Conservation (phyloP, 176 grass and related monocot species). For the Ensete ventricosum region DNA sequence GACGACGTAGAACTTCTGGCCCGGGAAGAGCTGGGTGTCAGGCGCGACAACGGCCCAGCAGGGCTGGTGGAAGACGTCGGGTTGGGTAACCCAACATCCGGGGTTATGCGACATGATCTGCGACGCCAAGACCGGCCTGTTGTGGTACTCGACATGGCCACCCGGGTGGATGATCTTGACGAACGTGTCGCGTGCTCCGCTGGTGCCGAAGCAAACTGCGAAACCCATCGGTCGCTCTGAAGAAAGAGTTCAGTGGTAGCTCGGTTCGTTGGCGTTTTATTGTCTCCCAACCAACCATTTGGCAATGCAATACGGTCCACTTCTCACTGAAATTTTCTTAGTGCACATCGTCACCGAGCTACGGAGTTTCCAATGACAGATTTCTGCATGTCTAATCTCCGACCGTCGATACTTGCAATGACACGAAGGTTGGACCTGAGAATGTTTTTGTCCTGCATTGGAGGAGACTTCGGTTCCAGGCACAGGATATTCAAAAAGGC, state of each 20-base stretch:
- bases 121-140: background rate
- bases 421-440: too few relatives aligned
- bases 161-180: constrained; percentile 15
- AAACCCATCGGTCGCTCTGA: background rate
- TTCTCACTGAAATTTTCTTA: too few relatives aligned
- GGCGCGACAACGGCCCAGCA: constrained; percentile 3
- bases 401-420: too few relatives aligned
- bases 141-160: constrained; percentile 6
- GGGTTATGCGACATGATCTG: constrained; percentile 4
- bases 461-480: too few relatives aligned
- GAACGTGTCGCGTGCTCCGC: background rate
- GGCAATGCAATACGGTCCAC: too few relatives aligned
- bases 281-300: too few relatives aligned
- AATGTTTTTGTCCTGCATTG: too few relatives aligned
- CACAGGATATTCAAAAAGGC: too few relatives aligned
- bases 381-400: too few relatives aligned
- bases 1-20: constrained; percentile 22
- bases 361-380: too few relatives aligned
- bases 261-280: background rate
- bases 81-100: constrained; percentile 1
- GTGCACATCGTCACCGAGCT: too few relatives aligned
- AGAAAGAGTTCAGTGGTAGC: too few relatives aligned
- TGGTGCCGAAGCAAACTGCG: background rate
- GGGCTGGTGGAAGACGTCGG: constrained; percentile 15
- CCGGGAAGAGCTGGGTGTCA: background rate